Conservation (phyloP, 768 basidiomycete species). For the Guyanaporus albipodus region DNA sequence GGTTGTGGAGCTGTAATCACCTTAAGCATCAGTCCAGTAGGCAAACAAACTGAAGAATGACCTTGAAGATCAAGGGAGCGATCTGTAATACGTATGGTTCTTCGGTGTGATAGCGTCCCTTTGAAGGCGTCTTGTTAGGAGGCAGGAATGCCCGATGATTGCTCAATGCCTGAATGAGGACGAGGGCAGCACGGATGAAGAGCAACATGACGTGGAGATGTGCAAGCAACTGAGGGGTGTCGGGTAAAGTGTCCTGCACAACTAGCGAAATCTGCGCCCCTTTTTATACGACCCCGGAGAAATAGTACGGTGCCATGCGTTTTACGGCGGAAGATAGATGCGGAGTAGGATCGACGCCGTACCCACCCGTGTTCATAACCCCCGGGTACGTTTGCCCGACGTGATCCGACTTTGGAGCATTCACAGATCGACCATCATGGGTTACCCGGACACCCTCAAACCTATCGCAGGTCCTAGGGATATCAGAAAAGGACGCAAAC, state of each 20-base stretch:
- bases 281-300: slow-evolving; percentile 18
- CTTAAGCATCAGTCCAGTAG: not conserved
- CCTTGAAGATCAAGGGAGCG: slow-evolving; percentile 55
- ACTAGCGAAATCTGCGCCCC: not conserved
- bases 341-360: slow-evolving; percentile 3
- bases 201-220: slow-evolving; percentile 39
- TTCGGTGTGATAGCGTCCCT: slow-evolving; percentile 50
- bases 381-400: slow-evolving; percentile 2
- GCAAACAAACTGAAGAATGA: slow-evolving; percentile 14
- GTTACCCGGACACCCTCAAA: not conserved
- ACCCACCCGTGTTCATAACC: not conserved
- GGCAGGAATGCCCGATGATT: slow-evolving; percentile 54
- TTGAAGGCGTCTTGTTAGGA: slow-evolving; percentile 50
- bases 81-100: slow-evolving; percentile 51
- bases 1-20: slow-evolving; percentile 42
- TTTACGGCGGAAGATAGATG: not conserved
- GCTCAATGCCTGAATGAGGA: slow-evolving; percentile 45
- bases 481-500: not conserved
- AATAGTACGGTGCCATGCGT: not conserved
- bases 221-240: not conserved
- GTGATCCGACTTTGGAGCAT: not conserved
- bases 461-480: not conserved
- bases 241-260: not conserved
- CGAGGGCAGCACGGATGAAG: slow-evolving; percentile 41
- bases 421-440: not conserved